Conservation (phyloP, 2,329 filamentous ascomycete species). For the Aspergillus alliaceus region DNA sequence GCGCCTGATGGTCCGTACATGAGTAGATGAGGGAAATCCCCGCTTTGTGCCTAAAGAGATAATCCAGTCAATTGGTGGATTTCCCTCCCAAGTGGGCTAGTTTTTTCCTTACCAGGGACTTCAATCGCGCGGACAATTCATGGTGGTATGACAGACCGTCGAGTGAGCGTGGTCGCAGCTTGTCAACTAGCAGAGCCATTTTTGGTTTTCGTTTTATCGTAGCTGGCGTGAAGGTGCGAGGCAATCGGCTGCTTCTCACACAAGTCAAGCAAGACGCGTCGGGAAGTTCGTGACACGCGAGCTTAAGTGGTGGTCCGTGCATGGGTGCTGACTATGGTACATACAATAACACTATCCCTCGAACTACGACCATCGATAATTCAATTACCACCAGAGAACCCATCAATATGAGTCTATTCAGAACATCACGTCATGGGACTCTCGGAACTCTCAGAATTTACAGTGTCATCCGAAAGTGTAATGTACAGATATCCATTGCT, state of each 20-base stretch:
- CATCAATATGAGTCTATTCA: no score
- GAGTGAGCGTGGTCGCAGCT: conserved; percentile 55
- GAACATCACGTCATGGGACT: neutral
- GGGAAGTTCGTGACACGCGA: conserved; percentile 30
- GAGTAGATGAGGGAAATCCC: conserved; percentile 95
- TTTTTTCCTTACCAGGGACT: conserved; percentile 74
- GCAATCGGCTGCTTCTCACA: neutral
- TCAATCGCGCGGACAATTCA: conserved; percentile 82
- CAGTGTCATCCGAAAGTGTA: neutral
- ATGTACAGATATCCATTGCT: conserved; percentile 1
- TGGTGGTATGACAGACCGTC: conserved; percentile 76
- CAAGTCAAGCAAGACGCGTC: conserved; percentile 31
- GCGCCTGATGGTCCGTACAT: conserved; percentile 96
- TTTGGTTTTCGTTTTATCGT: conserved; percentile 6
- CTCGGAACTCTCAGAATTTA: no score
- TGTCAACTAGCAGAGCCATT: conserved; percentile 67
- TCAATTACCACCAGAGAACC: neutral
- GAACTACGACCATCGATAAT: no score
- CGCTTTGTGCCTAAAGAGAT: conserved; percentile 78
- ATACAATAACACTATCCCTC: no score
- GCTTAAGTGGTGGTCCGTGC: conserved; percentile 42
- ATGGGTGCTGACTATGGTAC: conserved; percentile 9
- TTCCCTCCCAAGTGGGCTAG: neutral
- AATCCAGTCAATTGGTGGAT: neutral
- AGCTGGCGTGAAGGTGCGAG: neutral